A percentile compares a stretch with the other conserved stretches of the same genome.
phyloP scores from a whole-genome alignment of 192 early-diverging fungal genomes.

The Rhizoclosmatium sp. region DNA sequence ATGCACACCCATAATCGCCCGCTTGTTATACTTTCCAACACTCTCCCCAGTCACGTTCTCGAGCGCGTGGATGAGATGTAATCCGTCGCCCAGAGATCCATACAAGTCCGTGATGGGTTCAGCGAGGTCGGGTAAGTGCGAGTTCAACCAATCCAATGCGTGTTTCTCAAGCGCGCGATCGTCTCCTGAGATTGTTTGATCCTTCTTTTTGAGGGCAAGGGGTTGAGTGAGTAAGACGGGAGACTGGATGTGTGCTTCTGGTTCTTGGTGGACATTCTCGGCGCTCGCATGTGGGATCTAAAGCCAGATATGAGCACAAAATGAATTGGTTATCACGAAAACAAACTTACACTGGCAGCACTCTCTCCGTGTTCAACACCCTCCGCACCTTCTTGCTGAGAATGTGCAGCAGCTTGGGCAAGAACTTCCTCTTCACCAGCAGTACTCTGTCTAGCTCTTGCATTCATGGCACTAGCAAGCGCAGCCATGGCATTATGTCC shows the following conservation, averaged over 20 bases:
- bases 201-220: conserved; percentile 50
- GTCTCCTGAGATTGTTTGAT: conserved; percentile 54
- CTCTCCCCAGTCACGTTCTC: conserved; percentile 51
- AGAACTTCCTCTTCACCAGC: neutral
- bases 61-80: conserved; percentile 58
- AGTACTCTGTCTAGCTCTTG: neutral
- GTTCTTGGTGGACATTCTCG: no score
- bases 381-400: neutral
- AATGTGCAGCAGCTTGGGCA: conserved; percentile 34
- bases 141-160: conserved; percentile 58
- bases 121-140: conserved; percentile 42
- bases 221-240: neutral
- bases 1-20: conserved; percentile 58
- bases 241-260: neutral
- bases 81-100: conserved; percentile 47
- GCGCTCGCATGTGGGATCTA: no score
- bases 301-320: no score
- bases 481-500: conserved; percentile 53
- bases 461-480: conserved; percentile 52
- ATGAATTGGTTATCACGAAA: no score
- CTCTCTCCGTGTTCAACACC: neutral
- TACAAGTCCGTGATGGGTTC: conserved; percentile 51
- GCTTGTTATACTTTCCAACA: conserved; percentile 63
- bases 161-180: conserved; percentile 61
- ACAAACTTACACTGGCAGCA: neutral